Percentiles rank a stretch among this genome's conserved stretches.
Conservation (phyloP, 192 early-diverging fungal genomes). For the Coemansia sp. region DNA sequence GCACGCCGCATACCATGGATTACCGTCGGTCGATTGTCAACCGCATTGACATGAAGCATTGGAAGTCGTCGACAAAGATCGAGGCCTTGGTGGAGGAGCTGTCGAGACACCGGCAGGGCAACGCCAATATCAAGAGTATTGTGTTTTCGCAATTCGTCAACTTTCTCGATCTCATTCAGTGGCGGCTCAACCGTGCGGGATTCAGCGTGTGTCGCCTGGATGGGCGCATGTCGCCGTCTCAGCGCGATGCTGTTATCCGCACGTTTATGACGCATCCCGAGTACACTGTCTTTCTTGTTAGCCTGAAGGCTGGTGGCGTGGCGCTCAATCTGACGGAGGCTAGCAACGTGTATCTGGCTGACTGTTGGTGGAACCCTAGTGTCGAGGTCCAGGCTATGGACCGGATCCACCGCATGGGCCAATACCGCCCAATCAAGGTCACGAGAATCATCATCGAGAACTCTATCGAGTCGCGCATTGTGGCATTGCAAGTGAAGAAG, state of each 20-base stretch:
- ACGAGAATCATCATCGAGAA: conserved; percentile 90
- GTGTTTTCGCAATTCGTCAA: conserved; percentile 86
- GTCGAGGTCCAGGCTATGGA: conserved; percentile 84
- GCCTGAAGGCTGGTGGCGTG: conserved; percentile 89
- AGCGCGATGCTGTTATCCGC: conserved; percentile 68
- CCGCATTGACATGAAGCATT: conserved; percentile 82
- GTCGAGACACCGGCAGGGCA: conserved; percentile 64
- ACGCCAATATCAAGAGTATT: conserved; percentile 76
- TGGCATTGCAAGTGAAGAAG: conserved; percentile 94
- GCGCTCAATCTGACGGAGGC: conserved; percentile 93
- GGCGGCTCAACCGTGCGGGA: conserved; percentile 84
- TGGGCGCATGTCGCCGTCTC: conserved; percentile 81
- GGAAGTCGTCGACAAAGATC: conserved; percentile 92
- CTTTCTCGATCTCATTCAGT: conserved; percentile 86
- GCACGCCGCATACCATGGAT: conserved; percentile 53
- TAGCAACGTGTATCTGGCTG: conserved; percentile 72
- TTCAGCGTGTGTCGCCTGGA: conserved; percentile 74
- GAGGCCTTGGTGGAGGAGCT: conserved; percentile 92
- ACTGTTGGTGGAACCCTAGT: conserved; percentile 68
- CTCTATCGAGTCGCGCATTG: conserved; percentile 86
- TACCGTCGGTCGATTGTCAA: conserved; percentile 79
- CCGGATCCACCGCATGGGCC: conserved; percentile 91
- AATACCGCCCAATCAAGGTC: conserved; percentile 85
- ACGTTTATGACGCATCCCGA: conserved; percentile 76
- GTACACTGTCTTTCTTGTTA: conserved; percentile 86